Conservation (phyloP, 2,329 filamentous ascomycete species). For the Hawksworthiomyces lignivorus region DNA sequence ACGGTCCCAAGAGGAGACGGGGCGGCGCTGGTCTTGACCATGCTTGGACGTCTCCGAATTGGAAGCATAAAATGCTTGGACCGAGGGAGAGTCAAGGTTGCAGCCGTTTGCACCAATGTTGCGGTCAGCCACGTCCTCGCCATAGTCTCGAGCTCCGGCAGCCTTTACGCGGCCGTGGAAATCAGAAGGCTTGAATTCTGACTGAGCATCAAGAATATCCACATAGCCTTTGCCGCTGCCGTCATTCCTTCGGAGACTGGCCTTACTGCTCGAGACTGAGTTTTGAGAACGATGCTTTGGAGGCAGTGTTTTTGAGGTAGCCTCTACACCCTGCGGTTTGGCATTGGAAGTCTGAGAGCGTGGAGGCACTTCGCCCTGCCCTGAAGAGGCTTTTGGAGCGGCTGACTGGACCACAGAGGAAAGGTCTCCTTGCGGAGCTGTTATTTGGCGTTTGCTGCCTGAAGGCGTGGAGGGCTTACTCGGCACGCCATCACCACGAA, state of each 20-base stretch:
- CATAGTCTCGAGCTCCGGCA: conserved; percentile 45
- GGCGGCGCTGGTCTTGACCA: neutral
- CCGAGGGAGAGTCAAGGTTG: conserved; percentile 25
- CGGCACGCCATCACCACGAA: conserved; percentile 18
- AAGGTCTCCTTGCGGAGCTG: conserved; percentile 5
- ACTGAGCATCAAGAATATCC: conserved; percentile 52
- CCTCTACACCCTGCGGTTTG: conserved; percentile 1
- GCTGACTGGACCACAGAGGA: neutral
- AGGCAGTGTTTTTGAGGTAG: neutral
- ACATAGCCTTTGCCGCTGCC: conserved; percentile 25
- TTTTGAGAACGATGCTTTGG: neutral
- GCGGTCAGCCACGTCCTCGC: conserved; percentile 58
- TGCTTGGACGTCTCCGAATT: neutral
- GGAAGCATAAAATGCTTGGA: conserved; percentile 28
- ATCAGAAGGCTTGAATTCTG: conserved; percentile 39
- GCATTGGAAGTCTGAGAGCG: neutral
- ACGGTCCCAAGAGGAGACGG: conserved; percentile 1
- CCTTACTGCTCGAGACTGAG: conserved; percentile 6
- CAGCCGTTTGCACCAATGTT: conserved; percentile 39
- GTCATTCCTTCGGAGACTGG: neutral
- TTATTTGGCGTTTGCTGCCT: conserved; percentile 7
- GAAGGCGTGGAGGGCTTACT: conserved; percentile 32
- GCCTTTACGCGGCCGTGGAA: conserved; percentile 43
- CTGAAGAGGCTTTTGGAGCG: neutral
- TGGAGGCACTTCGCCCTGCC: neutral